Percentiles rank a stretch among this genome's conserved stretches.
Conservation (phyloP, 2,329 filamentous ascomycete species). For the Magnaporthales sp. region DNA sequence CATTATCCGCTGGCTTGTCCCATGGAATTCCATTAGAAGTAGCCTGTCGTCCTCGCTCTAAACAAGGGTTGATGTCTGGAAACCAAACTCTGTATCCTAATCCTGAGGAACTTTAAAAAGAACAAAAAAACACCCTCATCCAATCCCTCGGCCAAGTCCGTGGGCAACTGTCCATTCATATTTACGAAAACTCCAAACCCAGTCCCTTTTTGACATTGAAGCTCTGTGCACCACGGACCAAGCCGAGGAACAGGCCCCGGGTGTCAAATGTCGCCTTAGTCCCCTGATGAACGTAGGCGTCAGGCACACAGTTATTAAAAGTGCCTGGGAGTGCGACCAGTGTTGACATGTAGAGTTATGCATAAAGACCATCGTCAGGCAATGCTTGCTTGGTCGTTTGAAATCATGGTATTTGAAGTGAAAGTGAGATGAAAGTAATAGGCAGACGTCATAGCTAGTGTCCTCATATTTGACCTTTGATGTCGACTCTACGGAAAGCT, state of each 20-base stretch:
- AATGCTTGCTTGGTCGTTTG: neutral
- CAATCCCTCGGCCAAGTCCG: neutral
- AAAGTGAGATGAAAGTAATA: neutral
- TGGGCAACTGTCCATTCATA: neutral
- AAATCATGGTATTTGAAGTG: neutral
- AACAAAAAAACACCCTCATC: no score
- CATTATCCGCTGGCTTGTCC: no score
- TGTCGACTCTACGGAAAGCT: slow-evolving; percentile 84
- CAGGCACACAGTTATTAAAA: neutral
- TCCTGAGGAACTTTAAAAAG: neutral
- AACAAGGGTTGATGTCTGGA: neutral
- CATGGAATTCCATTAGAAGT: neutral
- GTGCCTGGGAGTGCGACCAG: neutral
- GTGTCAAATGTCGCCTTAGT: neutral
- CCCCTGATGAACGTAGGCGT: neutral
- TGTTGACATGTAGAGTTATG: neutral
- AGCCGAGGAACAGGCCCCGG: neutral
- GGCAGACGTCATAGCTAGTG: slow-evolving; percentile 1
- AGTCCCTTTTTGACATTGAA: neutral
- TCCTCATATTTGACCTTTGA: slow-evolving; percentile 87
- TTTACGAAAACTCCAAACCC: neutral
- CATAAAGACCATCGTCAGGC: neutral
- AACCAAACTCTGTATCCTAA: neutral
- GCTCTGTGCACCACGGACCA: neutral
- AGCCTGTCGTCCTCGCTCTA: neutral